These are phyloP conservation scores for Periconia macrospinosa DNA, from an alignment of 2,329 filamentous ascomycete genomes.

Conservation along the genomic window DNA sequence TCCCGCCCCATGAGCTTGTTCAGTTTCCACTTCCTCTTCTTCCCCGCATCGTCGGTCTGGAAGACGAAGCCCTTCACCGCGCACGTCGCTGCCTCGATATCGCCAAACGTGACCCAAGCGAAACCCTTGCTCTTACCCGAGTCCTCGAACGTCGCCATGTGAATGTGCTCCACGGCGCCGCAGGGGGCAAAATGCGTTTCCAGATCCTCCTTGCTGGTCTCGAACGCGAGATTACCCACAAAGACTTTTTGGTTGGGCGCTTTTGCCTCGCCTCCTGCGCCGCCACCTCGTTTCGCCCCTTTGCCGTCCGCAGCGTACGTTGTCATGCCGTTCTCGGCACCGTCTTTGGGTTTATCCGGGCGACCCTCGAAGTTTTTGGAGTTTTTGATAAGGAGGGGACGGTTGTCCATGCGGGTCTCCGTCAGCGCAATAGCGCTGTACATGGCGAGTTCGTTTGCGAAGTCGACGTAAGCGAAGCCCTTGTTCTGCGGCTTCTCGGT, in stretches of 20 bases:
- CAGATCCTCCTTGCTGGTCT: conserved; percentile 72
- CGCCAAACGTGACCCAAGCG: conserved; percentile 90
- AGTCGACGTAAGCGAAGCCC: conserved; percentile 96
- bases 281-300: conserved; percentile 33
- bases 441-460: conserved; percentile 68
- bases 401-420: conserved; percentile 76
- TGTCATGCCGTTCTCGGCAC: conserved; percentile 17
- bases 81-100: conserved; percentile 71
- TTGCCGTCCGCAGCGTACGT: conserved; percentile 7
- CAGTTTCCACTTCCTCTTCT: conserved; percentile 71
- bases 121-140: conserved; percentile 97
- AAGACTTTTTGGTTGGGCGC: conserved; percentile 81
- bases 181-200: conserved; percentile 81
- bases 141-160: conserved; percentile 94
- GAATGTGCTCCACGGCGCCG: conserved; percentile 78
- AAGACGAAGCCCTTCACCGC: conserved; percentile 82
- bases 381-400: conserved; percentile 90
- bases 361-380: conserved; percentile 88
- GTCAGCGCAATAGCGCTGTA: conserved; percentile 80
- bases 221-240: conserved; percentile 63
- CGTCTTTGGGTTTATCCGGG: conserved; percentile 64
- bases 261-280: conserved; percentile 45
- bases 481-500: conserved; percentile 68
- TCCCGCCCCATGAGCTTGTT: conserved; percentile 79
- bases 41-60: conserved; percentile 58